Conservation (phyloP, 352 stramenopile genomes). For the Phytophthora macrochlamydospora region DNA sequence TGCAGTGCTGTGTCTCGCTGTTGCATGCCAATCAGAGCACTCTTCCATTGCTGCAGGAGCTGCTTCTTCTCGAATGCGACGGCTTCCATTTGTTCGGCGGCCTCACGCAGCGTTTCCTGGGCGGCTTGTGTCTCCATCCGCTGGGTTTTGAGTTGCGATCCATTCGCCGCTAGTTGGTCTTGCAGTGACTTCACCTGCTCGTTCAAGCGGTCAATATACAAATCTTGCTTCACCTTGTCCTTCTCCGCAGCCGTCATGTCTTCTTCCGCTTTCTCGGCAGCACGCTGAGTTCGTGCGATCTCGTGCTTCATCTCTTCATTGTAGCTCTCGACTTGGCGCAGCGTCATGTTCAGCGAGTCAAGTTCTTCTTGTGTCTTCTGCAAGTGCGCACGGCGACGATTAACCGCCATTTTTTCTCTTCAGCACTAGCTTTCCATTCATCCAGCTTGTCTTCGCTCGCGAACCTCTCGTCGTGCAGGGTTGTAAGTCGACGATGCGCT, state of each 20-base stretch:
- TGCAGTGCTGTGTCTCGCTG: conserved; percentile 92
- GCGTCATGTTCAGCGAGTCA: conserved; percentile 82
- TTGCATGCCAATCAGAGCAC: conserved; percentile 90
- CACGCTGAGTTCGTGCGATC: conserved; percentile 91
- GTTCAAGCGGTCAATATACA: conserved; percentile 94
- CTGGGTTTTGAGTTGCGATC: conserved; percentile 86
- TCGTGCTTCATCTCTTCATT: conserved; percentile 96
- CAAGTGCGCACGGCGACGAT: conserved; percentile 66
- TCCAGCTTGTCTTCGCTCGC: conserved; percentile 74
- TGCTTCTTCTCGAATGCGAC: conserved; percentile 96
- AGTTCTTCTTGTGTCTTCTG: conserved; percentile 89
- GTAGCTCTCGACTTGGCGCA: conserved; percentile 92
- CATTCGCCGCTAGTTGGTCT: conserved; percentile 83
- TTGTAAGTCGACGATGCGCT: conserved; percentile 76
- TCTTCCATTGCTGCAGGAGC: conserved; percentile 95
- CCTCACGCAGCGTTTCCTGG: conserved; percentile 89
- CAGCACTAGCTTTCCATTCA: conserved; percentile 64
- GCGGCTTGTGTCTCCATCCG: conserved; percentile 86
- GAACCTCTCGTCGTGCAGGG: conserved; percentile 70
- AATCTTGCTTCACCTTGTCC: conserved; percentile 93
- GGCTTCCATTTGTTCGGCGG: conserved; percentile 89
- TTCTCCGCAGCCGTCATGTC: conserved; percentile 94
- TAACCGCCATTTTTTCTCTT: conserved; percentile 70
- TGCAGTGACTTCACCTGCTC: conserved; percentile 90
- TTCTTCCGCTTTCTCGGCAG: conserved; percentile 94